phyloP scores from a whole-genome alignment of 1,284 basidiomycete species.

The Cryptococcus sp. region DNA sequence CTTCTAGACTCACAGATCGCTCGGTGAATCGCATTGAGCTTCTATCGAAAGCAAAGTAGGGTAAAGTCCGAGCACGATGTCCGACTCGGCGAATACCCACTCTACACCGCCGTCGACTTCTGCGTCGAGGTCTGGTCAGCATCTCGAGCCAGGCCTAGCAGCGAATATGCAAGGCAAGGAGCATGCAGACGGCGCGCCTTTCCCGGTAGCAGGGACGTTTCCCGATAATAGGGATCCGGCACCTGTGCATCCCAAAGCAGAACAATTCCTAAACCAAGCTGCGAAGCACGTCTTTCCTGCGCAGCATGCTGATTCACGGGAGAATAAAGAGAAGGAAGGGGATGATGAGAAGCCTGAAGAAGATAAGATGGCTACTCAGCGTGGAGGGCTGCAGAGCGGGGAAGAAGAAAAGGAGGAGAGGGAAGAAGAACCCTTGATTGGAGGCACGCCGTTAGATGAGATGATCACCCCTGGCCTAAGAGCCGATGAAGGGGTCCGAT shows the following conservation, averaged over 20 bases:
- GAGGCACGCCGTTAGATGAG: conserved; percentile 35
- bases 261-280: conserved; percentile 33
- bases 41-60: too few relatives aligned
- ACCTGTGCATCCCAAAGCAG: conserved; percentile 25
- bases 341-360: conserved; percentile 6
- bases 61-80: neutral
- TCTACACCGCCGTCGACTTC: too few relatives aligned
- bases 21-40: too few relatives aligned
- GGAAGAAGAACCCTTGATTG: conserved; percentile 27
- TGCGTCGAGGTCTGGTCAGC: neutral
- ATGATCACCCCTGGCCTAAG: conserved; percentile 13
- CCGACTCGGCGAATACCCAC: neutral
- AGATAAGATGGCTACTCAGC: neutral
- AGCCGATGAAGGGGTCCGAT: neutral
- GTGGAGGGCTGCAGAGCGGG: conserved; percentile 4
- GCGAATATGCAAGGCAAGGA: too few relatives aligned
- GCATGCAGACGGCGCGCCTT: conserved; percentile 2
- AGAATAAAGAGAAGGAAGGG: conserved; percentile 5
- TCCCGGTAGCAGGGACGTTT: conserved; percentile 13
- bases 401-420: conserved; percentile 13
- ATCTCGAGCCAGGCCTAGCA: too few relatives aligned
- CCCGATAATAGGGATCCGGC: conserved; percentile 12
- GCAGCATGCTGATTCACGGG: conserved; percentile 6
- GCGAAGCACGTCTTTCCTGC: conserved; percentile 34
- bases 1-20: too few relatives aligned